Evolutionary conservation across 1,284 basidiomycete genomes (phyloP).

Genomic region (Trametes pubescens): DNA sequence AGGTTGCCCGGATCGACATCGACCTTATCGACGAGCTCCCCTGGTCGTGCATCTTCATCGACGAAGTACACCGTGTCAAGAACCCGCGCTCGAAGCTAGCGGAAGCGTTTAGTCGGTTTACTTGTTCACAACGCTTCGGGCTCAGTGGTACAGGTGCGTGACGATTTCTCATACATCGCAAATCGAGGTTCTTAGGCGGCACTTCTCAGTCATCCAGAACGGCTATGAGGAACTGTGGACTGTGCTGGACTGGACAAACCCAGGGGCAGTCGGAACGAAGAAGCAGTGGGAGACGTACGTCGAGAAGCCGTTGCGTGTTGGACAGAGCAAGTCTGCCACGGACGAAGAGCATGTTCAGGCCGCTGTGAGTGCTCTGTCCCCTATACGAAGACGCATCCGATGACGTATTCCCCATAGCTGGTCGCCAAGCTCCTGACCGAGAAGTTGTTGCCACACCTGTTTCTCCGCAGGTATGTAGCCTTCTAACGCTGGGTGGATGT

Average conservation of each 20-base stretch:
- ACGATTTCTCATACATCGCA: too few species aligned
- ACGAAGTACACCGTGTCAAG: slow-evolving; percentile 87
- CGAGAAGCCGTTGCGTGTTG: slow-evolving; percentile 68
- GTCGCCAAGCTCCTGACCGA: slow-evolving; percentile 68
- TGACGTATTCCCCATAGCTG: slow-evolving; percentile 42
- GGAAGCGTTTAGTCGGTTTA: slow-evolving; percentile 68
- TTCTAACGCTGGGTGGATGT: too few species aligned
- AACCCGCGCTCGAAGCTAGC: slow-evolving; percentile 72
- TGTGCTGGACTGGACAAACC: slow-evolving; percentile 83
- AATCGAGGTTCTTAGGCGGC: background rate
- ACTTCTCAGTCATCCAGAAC: slow-evolving; percentile 85
- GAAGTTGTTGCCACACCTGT: slow-evolving; percentile 77
- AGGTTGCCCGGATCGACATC: slow-evolving; percentile 73
- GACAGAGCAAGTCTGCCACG: slow-evolving; percentile 72
- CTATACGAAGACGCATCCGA: background rate
- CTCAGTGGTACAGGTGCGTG: slow-evolving; percentile 67
- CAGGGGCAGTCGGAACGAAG: slow-evolving; percentile 68
- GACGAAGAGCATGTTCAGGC: slow-evolving; percentile 68
- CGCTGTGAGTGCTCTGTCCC: slow-evolving; percentile 48
- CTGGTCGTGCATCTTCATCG: slow-evolving; percentile 78
- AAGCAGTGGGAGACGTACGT: slow-evolving; percentile 78
- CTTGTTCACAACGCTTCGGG: slow-evolving; percentile 72
- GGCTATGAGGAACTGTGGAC: slow-evolving; percentile 86
- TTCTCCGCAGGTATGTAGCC: slow-evolving; percentile 70
- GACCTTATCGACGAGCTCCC: slow-evolving; percentile 67